These are phyloP conservation scores for Cyclostephanos tholiformis DNA, from an alignment of 108 stramenopile genomes.

Conservation along the genomic window DNA sequence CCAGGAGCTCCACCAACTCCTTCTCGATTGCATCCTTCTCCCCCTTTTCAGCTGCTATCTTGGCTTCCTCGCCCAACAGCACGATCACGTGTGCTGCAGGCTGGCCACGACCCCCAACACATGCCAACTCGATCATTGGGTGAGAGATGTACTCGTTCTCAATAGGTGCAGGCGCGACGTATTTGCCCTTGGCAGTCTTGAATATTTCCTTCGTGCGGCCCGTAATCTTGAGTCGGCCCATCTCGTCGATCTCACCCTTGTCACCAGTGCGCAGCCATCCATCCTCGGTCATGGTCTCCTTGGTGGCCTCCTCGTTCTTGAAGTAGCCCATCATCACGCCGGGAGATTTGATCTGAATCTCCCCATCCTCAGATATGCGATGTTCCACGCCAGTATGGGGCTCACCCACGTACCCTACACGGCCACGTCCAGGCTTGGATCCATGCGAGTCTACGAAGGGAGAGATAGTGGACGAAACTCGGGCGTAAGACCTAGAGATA, in stretches of 20 bases:
- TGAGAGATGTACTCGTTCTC: conserved; percentile 67
- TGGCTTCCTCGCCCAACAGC: conserved; percentile 65
- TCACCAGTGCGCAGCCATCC: conserved; percentile 91
- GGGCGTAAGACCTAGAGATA: not conserved
- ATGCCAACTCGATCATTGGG: conserved; percentile 64
- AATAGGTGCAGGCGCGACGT: conserved; percentile 82
- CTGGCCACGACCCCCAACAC: conserved; percentile 68
- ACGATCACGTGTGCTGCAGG: conserved; percentile 70
- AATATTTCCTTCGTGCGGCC: conserved; percentile 88
- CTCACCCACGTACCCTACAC: conserved; percentile 74
- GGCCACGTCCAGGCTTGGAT: conserved; percentile 48
- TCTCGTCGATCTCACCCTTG: conserved; percentile 75
- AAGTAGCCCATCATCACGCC: conserved; percentile 83
- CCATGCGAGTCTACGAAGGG: conserved; percentile 53
- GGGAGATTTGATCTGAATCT: conserved; percentile 80
- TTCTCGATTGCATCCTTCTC: conserved; percentile 54
- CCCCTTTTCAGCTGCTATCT: conserved; percentile 40
- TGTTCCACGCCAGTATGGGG: conserved; percentile 67
- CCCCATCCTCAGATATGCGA: conserved; percentile 74
- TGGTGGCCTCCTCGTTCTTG: conserved; percentile 84
- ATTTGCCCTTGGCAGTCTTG: conserved; percentile 84
- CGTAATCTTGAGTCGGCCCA: conserved; percentile 84
- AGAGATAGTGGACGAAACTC: not conserved
- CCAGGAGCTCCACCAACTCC: conserved; percentile 59
- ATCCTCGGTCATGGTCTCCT: conserved; percentile 79